These are phyloP conservation scores for Eucalyptus leucophloia DNA, from an alignment of 345 rosid species.

Conservation along the genomic window DNA sequence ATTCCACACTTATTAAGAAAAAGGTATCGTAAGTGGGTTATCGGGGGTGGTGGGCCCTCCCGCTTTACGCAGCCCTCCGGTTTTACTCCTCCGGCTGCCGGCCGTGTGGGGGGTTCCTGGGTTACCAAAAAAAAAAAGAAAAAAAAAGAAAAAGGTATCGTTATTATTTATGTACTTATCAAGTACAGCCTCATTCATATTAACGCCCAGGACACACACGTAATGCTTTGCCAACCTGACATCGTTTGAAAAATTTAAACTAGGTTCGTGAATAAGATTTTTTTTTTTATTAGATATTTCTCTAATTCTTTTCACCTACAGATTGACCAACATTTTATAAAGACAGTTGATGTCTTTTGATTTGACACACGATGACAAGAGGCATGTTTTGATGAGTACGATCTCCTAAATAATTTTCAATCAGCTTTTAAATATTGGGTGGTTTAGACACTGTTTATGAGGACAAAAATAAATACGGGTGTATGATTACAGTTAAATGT, in stretches of 20 bases:
- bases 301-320: neutral
- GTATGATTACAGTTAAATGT: no score
- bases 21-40: no score
- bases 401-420: neutral
- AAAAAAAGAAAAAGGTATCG: neutral
- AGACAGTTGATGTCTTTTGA: neutral
- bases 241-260: no score
- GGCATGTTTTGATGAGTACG: neutral
- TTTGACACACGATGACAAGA: neutral
- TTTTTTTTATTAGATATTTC: no score
- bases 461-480: neutral
- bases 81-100: no score
- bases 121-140: neutral
- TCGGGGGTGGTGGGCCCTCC: no score
- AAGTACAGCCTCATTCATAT: neutral
- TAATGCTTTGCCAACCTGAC: no score
- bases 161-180: neutral
- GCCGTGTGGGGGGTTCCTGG: no score
- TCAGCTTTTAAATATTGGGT: neutral
- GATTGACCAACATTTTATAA: neutral
- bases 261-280: no score
- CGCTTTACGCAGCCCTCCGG: no score
- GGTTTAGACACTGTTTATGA: neutral
- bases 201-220: no score
- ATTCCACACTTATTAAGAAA: neutral